Conservation (phyloP, 495 filamentous ascomycete genomes). For the Penicillium roqueforti region DNA sequence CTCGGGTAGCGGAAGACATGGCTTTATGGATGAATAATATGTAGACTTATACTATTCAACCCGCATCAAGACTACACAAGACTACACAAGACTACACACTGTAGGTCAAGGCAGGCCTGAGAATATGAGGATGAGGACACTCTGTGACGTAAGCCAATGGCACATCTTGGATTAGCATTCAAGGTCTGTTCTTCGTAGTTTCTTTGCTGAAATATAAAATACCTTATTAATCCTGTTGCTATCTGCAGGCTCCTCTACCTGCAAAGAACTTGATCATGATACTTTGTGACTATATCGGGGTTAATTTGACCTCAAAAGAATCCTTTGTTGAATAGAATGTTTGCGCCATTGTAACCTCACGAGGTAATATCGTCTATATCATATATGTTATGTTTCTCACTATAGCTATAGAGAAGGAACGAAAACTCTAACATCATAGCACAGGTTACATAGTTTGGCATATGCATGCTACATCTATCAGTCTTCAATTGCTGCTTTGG, state of each 20-base stretch:
- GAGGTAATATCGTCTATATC: too few species aligned
- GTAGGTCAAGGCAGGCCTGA: not conserved
- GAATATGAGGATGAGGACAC: not conserved
- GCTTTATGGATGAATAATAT: not conserved
- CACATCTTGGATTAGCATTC: not conserved
- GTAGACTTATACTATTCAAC: not conserved
- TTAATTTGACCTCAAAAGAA: not conserved
- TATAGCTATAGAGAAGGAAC: too few species aligned
- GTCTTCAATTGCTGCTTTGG: not conserved
- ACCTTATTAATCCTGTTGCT: not conserved
- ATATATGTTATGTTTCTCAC: too few species aligned
- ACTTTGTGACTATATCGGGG: not conserved
- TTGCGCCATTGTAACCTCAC: too few species aligned
- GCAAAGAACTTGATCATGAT: too few species aligned
- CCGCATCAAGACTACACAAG: not conserved
- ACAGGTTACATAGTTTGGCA: not conserved
- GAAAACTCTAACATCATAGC: too few species aligned
- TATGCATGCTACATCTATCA: not conserved
- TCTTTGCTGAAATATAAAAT: not conserved
- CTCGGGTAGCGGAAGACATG: not conserved
- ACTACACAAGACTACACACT: not conserved
- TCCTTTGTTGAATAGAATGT: not conserved
- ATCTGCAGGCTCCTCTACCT: not conserved
- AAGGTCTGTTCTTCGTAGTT: not conserved
- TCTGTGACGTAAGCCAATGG: not conserved